A percentile compares a stretch with the other conserved stretches of the same genome.
These are phyloP conservation scores for Alisma plantagoaquatica DNA, from an alignment of 106 monocot genomes.

Conservation along the genomic window DNA sequence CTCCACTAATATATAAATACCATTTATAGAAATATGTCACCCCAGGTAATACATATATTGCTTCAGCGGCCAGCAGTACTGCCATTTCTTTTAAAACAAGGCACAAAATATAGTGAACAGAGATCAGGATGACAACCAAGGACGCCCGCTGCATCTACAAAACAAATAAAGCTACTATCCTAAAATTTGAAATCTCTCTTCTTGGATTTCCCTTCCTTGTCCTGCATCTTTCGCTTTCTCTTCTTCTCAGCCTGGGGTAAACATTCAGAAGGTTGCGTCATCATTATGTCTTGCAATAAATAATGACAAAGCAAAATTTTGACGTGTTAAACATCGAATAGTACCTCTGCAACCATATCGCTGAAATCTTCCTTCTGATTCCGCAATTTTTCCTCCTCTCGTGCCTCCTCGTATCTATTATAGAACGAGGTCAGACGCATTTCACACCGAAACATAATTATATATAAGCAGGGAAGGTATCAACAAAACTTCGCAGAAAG, in stretches of 20 bases:
- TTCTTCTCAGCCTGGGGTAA: slow-evolving; percentile 74
- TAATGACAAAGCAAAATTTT: too few relatives aligned
- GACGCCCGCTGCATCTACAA: too few relatives aligned
- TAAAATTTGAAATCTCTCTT: slow-evolving; percentile 98
- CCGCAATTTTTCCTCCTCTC: slow-evolving; percentile 92
- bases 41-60: too few relatives aligned
- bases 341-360: slow-evolving; percentile 98
- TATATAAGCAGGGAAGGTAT: too few relatives aligned
- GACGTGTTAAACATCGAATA: neutral
- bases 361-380: slow-evolving; percentile 99
- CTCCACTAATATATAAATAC: too few relatives aligned
- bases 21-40: too few relatives aligned
- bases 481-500: too few relatives aligned
- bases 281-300: neutral
- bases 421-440: too few relatives aligned
- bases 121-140: neutral
- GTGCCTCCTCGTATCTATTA: slow-evolving; percentile 86
- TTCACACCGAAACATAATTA: too few relatives aligned
- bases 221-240: slow-evolving; percentile 84
- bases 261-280: neutral
- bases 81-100: neutral
- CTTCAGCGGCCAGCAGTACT: too few relatives aligned
- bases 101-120: neutral
- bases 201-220: slow-evolving; percentile 96
- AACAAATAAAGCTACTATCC: too few relatives aligned